phyloP scores from a whole-genome alignment of 1,284 basidiomycete genomes.

The Heliocybe sulcata region DNA sequence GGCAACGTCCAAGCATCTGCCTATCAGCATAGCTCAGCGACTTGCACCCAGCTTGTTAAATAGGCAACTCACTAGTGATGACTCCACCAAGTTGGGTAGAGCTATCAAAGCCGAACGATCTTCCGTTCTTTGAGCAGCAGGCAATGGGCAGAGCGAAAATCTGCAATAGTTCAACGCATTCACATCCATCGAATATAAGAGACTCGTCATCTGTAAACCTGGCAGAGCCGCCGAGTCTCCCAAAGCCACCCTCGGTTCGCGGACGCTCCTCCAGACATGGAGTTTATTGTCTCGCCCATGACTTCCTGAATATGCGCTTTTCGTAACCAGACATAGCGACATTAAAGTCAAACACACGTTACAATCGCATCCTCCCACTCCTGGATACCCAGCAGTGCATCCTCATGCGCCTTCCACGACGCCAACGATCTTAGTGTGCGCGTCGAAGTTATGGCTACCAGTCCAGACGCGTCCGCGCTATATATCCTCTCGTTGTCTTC shows the following conservation, averaged over 20 bases:
- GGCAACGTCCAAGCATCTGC: constrained; percentile 78
- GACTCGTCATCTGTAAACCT: constrained; percentile 38
- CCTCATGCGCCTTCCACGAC: constrained; percentile 74
- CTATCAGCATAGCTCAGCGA: constrained; percentile 32
- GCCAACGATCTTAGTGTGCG: constrained; percentile 61
- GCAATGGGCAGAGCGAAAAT: constrained; percentile 49
- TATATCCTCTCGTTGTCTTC: constrained; percentile 70
- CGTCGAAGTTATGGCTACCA: constrained; percentile 67
- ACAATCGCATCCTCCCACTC: constrained; percentile 63
- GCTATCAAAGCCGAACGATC: constrained; percentile 50
- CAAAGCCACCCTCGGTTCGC: constrained; percentile 35
- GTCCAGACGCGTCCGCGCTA: constrained; percentile 74
- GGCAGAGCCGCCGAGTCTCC: constrained; percentile 50
- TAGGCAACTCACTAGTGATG: constrained; percentile 72
- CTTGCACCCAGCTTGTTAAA: no score
- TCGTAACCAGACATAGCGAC: constrained; percentile 4
- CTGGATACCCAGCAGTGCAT: constrained; percentile 68
- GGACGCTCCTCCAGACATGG: constrained; percentile 55
- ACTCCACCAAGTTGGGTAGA: constrained; percentile 83
- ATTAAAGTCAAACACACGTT: constrained; percentile 45
- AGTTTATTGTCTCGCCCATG: constrained; percentile 85
- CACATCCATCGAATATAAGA: constrained; percentile 69
- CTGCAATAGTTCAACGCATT: constrained; percentile 90
- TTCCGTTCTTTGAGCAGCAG: constrained; percentile 7
- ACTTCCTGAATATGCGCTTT: constrained; percentile 30